Base-by-base conservation (phyloP, 2,329 filamentous ascomycete species). In the Chrysoporthe deuterocubensis region DNA sequence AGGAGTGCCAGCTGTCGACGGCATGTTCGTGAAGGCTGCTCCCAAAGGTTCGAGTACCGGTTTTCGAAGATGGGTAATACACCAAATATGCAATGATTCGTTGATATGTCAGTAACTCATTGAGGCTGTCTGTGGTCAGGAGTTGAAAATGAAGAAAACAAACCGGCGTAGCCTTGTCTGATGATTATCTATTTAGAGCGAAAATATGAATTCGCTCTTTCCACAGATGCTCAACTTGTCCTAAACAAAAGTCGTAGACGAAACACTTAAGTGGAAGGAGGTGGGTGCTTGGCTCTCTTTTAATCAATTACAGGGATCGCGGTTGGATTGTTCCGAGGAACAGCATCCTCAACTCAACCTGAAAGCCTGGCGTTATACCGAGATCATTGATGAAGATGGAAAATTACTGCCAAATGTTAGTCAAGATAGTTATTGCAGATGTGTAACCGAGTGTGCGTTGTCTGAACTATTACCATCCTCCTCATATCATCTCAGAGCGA, bases 21-120 rank as follows among this genome's bases (percentile, higher is more conserved):
- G 34, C 67, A 69, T 69, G 14, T 42, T 66, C 9, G 34, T 26
- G 48, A 48, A 26, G 4, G 37, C 16, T 26, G 40, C n/a, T 26
- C 14, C 4, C 16, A 26, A 34, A 32, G 42, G 14, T 5, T n/a
- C 7, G 34, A 18, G 6, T 34, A 4, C 32, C 21, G 54, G n/a
- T 57, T 57, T 11, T 14, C 4, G 50, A 54, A 16, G 26, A 54
- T 13, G 26, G 26, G 21, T 7, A 26, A 26, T 26, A 16, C 32
- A 54, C 44, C 54, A 57, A 40, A 4, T 37, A 40, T 13, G 40
- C 4, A 18, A 57, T n/a, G 34, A 13, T 54, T 9, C 32, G 50
- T 54, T 54, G 50, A 32, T 54, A 18, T 14, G 50, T 26, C 16
- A 4, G 50, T 54, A 6, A 21, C 21, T 54, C 26, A 3, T 34